Base-by-base conservation (phyloP, 2,329 filamentous ascomycete species). In the Graphilbum ipis-grandicollis region DNA sequence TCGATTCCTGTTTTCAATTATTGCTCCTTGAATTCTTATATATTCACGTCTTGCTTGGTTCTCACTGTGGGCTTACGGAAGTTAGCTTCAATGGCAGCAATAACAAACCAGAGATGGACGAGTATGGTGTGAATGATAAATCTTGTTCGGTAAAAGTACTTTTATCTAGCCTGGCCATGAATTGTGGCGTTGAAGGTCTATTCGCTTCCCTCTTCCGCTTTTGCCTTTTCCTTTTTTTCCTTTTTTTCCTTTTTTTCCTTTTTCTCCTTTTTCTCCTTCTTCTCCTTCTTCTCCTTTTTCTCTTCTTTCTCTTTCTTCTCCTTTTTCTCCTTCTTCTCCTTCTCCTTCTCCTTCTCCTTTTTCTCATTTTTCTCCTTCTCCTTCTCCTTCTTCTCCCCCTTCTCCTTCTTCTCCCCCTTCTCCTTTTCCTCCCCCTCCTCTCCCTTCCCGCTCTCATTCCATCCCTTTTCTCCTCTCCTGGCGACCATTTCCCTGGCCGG, bases 291-390 rank as follows among this genome's bases (percentile, higher is more conserved):
- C 33, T 40, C 37, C 18, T 43, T 22, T 29, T 39, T 23, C 5
- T 23, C 22, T 9, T 41, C 26, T 22, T 42, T 19, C 23, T 40
- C 41, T 10, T 39, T 19, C 14, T 29, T 23, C 13, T 35, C 33
- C 10, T 43, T 28, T n/a, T 33, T 14, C 3, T 32, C 33, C 19
- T 39, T 26, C 15, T 39, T 25, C 19, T 35, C 32, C n/a, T 41
- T 18, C 23, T 36, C 23, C 9, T 31, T 26, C 12, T 33, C 15
- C 30, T 41, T 36, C 22, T 32, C 26, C 2, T 39, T 14, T 2
- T 35, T 22, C 25, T 37, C 25, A 9, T 34, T 17, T 14, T 33
- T 33, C 14, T 22, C n/a, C 18, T 14, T 15, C 9, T 37, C 31
- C n/a, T 35, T 28, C 5, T 26, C 32, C 19, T 40, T 33, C 1